phyloP scores from a whole-genome alignment of 2,329 filamentous ascomycete species.

The Grosmannia clavigera region DNA sequence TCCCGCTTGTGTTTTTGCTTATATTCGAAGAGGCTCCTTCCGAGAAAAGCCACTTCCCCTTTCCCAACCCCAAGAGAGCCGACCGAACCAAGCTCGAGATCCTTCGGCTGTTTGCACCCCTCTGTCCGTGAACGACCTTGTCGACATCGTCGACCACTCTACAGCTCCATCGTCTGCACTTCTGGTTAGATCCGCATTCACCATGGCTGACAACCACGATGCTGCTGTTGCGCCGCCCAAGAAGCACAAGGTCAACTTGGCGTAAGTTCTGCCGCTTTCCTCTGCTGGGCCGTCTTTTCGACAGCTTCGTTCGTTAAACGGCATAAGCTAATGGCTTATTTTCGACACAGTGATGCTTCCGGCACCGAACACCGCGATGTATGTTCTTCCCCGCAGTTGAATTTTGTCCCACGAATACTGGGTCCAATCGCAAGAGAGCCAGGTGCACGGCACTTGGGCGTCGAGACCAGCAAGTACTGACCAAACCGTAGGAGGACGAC shows the following conservation, averaged over 20 bases:
- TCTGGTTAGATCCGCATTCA: constrained; percentile 22
- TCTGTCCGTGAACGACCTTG: neutral
- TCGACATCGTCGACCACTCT: neutral
- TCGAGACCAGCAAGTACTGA: neutral
- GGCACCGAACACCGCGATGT: constrained; percentile 79
- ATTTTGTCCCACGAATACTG: neutral
- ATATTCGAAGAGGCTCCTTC: neutral
- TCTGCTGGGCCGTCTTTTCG: neutral
- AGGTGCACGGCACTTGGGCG: constrained; percentile 20
- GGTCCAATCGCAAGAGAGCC: constrained; percentile 11
- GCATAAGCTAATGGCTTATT: constrained; percentile 3
- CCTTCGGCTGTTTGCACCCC: neutral
- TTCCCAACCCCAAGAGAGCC: neutral
- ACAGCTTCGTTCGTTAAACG: neutral
- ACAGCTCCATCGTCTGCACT: neutral
- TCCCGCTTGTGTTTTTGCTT: neutral
- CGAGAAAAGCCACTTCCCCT: neutral
- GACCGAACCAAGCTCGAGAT: neutral
- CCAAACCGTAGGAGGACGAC: constrained; percentile 60
- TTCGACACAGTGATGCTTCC: constrained; percentile 61
- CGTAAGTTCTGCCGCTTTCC: constrained; percentile 38
- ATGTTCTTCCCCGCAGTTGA: constrained; percentile 22
- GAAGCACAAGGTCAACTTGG: constrained; percentile 66
- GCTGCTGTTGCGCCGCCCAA: constrained; percentile 8
- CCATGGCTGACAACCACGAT: constrained; percentile 51